Evolutionary conservation across 306 rosid species (phyloP).

Genomic region (Vigna unguiculata): DNA sequence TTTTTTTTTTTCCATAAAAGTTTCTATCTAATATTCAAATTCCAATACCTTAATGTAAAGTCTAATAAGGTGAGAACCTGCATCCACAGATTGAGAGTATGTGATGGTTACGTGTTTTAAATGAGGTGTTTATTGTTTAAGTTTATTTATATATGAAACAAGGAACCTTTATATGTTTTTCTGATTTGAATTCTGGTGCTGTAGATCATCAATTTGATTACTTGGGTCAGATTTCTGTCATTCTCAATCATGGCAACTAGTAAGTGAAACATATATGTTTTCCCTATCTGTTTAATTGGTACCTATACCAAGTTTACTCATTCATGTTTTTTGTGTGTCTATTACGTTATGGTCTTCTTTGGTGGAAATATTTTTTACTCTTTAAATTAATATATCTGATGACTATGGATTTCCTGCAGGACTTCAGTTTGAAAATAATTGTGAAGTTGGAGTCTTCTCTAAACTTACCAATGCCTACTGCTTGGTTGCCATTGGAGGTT

Average conservation of each 20-base stretch:
- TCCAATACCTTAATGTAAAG: conserved; percentile 26
- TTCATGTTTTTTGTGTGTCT: conserved; percentile 14
- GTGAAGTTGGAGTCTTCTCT: conserved; percentile 94
- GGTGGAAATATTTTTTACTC: not conserved
- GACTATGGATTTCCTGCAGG: conserved; percentile 53
- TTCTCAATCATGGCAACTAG: conserved; percentile 60
- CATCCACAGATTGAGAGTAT: not conserved
- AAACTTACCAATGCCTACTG: conserved; percentile 95
- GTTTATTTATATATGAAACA: conserved; percentile 4
- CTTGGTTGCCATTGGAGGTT: conserved; percentile 97
- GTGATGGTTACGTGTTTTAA: not conserved
- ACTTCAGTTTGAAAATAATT: conserved; percentile 88
- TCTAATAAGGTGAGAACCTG: not conserved
- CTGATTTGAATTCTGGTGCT: conserved; percentile 22
- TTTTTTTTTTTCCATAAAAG: not conserved
- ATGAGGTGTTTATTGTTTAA: not conserved
- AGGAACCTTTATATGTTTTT: conserved; percentile 22
- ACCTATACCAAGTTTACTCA: not conserved
- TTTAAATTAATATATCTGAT: conserved; percentile 29
- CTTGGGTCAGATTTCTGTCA: conserved; percentile 37
- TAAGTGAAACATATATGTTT: conserved; percentile 45
- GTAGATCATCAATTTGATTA: conserved; percentile 42
- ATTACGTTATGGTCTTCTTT: conserved; percentile 4
- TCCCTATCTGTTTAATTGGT: conserved; percentile 22
- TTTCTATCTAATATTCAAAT: not conserved